Base-by-base conservation (phyloP, 2,329 filamentous ascomycete genomes). In the Chaetomium sp. region DNA sequence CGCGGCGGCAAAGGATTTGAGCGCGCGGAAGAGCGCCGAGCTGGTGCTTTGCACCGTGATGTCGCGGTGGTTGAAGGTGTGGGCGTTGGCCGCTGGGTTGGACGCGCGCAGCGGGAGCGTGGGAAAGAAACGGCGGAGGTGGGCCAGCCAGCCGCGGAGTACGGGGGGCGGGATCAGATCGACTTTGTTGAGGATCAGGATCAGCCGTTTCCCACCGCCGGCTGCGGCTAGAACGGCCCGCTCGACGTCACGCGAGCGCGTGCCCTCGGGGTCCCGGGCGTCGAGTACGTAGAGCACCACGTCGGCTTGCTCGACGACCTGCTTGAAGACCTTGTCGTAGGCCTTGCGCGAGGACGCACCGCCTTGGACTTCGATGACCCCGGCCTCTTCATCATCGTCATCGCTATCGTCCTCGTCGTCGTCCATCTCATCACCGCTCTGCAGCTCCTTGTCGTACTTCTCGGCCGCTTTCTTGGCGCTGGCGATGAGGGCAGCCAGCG, bases 251-350 rank as follows among this genome's bases (percentile, higher is more conserved):
- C 87, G 88, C 40, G 91, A 96, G 61, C 91, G 82, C 35, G 91
- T 96, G 57, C 90, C 89, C 70, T 95, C 88, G 1, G 91, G 91
- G 67, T 96, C 91, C 64, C 91, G 85, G 53, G 92, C 91, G 68
- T 96, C 91, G 55, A 96, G 83, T 50, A 96, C 90, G 72, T 96
- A 96, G 52, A 96, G 82, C 38, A 96, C 80, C 34, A 96, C 91
- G 69, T 96, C 91, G 49, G 91, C 88, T 60, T 88, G 82, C 59
- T 95, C 89, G 37, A 95, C 85, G 12, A 96, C 91, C 68, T 89
- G 82, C 77, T 96, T 96, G 80, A 96, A 96, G 65, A 95, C 85
- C 77, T 95, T 96, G 79, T 96, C 91, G 72, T 92, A 96, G 53
- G 90, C 89, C 72, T 86, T 89, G 66, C 91, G 83, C 52, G 91